phyloP scores from a whole-genome alignment of 1,284 basidiomycete species.

The Pseudozyma flocculosa region DNA sequence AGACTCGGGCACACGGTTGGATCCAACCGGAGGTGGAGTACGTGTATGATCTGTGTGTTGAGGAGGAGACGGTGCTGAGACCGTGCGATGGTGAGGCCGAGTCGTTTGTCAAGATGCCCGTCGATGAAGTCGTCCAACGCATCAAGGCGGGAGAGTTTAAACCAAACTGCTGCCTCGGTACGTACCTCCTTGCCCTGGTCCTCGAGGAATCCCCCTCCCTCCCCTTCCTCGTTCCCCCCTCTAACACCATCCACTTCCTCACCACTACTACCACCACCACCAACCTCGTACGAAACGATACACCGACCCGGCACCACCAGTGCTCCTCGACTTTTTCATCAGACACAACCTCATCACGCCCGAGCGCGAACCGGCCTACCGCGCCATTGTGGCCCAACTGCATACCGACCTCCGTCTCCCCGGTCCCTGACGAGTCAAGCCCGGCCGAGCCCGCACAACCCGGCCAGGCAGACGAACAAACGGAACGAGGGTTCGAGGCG shows the following conservation, averaged over 20 bases:
- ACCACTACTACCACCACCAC: background rate
- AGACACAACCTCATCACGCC: conserved; percentile 74
- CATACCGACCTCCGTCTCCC: conserved; percentile 66
- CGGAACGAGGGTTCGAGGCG: too few relatives aligned
- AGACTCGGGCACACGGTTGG: conserved; percentile 65
- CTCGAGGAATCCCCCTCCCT: background rate
- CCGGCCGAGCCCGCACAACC: too few relatives aligned
- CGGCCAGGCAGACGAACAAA: too few relatives aligned
- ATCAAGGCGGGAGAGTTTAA: conserved; percentile 70
- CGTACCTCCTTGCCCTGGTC: background rate
- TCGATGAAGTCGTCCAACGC: conserved; percentile 42
- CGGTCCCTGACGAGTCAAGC: conserved; percentile 34
- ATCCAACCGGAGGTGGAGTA: conserved; percentile 57
- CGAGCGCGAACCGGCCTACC: conserved; percentile 73
- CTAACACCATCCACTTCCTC: background rate
- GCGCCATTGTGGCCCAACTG: conserved; percentile 71
- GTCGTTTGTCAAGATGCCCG: conserved; percentile 67
- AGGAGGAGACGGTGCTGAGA: conserved; percentile 64
- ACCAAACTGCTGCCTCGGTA: conserved; percentile 72
- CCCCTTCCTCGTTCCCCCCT: too few relatives aligned
- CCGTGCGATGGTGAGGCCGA: conserved; percentile 92
- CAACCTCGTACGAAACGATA: too few relatives aligned
- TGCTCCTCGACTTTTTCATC: conserved; percentile 80
- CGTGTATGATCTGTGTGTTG: conserved; percentile 48
- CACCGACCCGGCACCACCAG: conserved; percentile 59